phyloP scores from a whole-genome alignment of 805 yeast genomes.

The Kazachstania taianensis region DNA sequence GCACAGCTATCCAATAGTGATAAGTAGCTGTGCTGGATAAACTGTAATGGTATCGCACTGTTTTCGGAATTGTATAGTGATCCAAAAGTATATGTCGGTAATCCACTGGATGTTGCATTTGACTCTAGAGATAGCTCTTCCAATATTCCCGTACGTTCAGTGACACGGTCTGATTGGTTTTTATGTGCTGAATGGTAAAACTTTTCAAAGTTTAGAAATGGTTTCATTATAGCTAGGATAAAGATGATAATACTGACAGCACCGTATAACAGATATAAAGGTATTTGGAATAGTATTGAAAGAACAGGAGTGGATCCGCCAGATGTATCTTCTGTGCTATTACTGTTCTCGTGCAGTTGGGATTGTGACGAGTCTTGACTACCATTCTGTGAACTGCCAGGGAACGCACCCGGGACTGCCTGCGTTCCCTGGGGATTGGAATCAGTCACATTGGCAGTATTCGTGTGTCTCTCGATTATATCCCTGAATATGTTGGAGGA shows the following conservation, averaged over 20 bases:
- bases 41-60: slow-evolving; percentile 12
- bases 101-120: slow-evolving; percentile 3
- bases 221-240: slow-evolving; percentile 10
- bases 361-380: too few relatives aligned
- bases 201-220: slow-evolving; percentile 14
- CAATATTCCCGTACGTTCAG: slow-evolving; percentile 9
- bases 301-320: too few relatives aligned
- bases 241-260: slow-evolving; percentile 1
- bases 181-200: slow-evolving; percentile 17
- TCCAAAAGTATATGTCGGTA: slow-evolving; percentile 13
- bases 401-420: slow-evolving; percentile 1
- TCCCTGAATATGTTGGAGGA: too few relatives aligned
- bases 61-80: slow-evolving; percentile 20
- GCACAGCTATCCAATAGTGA: slow-evolving; percentile 67
- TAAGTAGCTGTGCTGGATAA: slow-evolving; percentile 63
- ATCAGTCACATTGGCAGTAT: too few relatives aligned
- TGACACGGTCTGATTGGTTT: slow-evolving; percentile 8
- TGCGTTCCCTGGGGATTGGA: not conserved
- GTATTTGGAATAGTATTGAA: slow-evolving; percentile 5
- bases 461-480: too few relatives aligned
- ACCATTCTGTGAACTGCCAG: not conserved
- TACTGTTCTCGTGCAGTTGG: too few relatives aligned
- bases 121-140: slow-evolving; percentile 10
- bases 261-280: slow-evolving; percentile 5
- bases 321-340: too few relatives aligned